Percentiles rank a stretch among this genome's conserved stretches.
These are phyloP conservation scores for Argentina anserina DNA, from an alignment of 306 rosid genomes.

Conservation along the genomic window DNA sequence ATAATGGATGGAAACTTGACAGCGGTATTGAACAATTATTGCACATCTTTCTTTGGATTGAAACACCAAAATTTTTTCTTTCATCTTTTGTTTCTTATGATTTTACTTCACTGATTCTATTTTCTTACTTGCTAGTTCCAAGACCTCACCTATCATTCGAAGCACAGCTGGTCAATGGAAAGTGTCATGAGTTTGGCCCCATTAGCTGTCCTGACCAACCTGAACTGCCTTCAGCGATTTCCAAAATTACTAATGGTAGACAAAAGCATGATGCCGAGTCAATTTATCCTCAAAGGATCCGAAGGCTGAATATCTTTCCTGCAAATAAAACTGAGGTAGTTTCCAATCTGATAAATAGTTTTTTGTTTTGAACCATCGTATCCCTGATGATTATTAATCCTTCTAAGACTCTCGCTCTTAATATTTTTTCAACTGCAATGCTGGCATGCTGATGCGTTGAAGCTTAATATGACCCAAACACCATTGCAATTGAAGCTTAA, in stretches of 20 bases:
- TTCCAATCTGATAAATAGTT: slow-evolving; percentile 8
- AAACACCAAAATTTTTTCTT: background rate
- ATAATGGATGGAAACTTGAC: slow-evolving; percentile 89
- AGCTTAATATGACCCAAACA: background rate
- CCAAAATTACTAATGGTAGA: slow-evolving; percentile 60
- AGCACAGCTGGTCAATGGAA: slow-evolving; percentile 93
- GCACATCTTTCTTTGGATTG: background rate
- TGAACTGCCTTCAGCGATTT: slow-evolving; percentile 45
- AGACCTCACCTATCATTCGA: slow-evolving; percentile 96
- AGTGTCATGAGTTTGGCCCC: slow-evolving; percentile 74
- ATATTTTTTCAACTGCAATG: background rate
- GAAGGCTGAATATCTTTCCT: slow-evolving; percentile 81
- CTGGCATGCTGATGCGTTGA: background rate
- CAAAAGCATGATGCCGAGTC: slow-evolving; percentile 91
- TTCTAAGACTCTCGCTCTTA: background rate
- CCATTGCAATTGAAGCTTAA: too few species aligned
- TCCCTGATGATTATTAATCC: background rate
- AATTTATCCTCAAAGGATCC: slow-evolving; percentile 84
- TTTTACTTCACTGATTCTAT: slow-evolving; percentile 14
- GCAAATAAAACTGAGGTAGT: slow-evolving; percentile 77
- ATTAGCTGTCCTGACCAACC: slow-evolving; percentile 77
- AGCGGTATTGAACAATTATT: slow-evolving; percentile 60
- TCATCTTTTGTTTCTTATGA: background rate
- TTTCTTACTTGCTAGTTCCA: slow-evolving; percentile 60
- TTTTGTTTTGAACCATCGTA: background rate